A percentile compares a stretch with the other conserved stretches of the same genome.
Conservation (phyloP, 208 protist species). For the Endotrypanum monterogeii region DNA sequence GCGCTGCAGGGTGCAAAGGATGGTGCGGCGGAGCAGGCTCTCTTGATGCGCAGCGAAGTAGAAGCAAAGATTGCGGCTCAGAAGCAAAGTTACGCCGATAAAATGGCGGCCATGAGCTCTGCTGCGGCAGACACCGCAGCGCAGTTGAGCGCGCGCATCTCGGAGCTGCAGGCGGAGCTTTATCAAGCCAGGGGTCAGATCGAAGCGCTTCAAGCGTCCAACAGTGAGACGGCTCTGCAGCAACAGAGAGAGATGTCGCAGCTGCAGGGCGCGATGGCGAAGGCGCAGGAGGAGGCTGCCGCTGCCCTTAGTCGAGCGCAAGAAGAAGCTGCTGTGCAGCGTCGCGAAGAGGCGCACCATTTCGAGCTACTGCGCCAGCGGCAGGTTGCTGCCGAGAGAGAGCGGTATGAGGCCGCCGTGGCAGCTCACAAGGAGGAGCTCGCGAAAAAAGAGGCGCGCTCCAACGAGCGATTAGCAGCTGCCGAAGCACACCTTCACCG, state of each 20-base stretch:
- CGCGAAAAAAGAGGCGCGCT: conserved; percentile 15
- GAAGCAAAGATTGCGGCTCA: conserved; percentile 17
- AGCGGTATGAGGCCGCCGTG: conserved; percentile 28
- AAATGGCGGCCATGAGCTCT: conserved; percentile 11
- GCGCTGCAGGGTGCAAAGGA: conserved; percentile 20
- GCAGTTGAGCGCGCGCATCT: conserved; percentile 26
- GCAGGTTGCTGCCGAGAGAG: conserved; percentile 24
- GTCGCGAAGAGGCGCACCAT: conserved; percentile 13
- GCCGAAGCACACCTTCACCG: conserved; percentile 16
- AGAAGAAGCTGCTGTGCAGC: conserved; percentile 16
- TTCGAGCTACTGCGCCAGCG: conserved; percentile 20
- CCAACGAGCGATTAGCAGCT: conserved; percentile 11
- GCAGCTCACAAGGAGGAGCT: conserved; percentile 27
- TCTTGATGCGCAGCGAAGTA: conserved; percentile 1
- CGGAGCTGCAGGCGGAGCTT: conserved; percentile 27
- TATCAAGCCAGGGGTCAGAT: conserved; percentile 10
- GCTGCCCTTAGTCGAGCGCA: conserved; percentile 20
- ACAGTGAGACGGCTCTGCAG: conserved; percentile 9
- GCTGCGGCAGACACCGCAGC: conserved; percentile 16
- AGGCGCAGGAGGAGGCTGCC: conserved; percentile 20
- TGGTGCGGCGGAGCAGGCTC: neutral
- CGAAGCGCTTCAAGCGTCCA: conserved; percentile 19
- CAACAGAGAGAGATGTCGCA: conserved; percentile 20
- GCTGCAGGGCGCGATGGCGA: conserved; percentile 20
- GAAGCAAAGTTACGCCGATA: conserved; percentile 9